Conservation (phyloP, 148 eudicot species). For the Cornus controversa region DNA sequence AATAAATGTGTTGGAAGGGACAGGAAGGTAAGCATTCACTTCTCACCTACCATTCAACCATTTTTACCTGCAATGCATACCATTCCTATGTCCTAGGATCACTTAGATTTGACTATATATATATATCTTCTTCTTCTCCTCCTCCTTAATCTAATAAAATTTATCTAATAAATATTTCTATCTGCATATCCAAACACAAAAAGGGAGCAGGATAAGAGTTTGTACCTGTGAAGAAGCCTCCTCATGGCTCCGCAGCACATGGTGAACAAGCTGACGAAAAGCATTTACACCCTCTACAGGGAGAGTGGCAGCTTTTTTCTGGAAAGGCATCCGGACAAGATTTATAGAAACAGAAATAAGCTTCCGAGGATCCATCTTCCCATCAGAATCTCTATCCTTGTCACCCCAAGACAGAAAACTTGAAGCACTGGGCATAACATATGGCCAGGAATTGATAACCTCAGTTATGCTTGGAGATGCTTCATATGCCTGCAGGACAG, state of each 20-base stretch:
- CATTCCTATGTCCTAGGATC: too few relatives aligned
- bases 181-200: background rate
- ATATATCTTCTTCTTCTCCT: background rate
- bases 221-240: slow-evolving; percentile 80
- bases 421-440: slow-evolving; percentile 71
- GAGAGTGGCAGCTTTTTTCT: slow-evolving; percentile 71
- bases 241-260: slow-evolving; percentile 67
- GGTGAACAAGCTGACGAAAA: slow-evolving; percentile 67
- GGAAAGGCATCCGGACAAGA: slow-evolving; percentile 78
- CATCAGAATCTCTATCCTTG: slow-evolving; percentile 32
- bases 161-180: slow-evolving; percentile 3
- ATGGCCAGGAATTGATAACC: slow-evolving; percentile 82
- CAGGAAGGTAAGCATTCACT: background rate
- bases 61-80: too few relatives aligned
- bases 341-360: slow-evolving; percentile 56
- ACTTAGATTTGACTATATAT: background rate
- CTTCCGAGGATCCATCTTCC: slow-evolving; percentile 46
- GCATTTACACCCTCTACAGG: slow-evolving; percentile 88
- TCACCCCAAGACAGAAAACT: slow-evolving; percentile 46
- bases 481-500: slow-evolving; percentile 79
- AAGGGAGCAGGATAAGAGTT: background rate
- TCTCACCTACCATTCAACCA: background rate
- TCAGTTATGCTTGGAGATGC: slow-evolving; percentile 76
- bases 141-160: too few relatives aligned
- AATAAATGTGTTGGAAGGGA: background rate